phyloP scores from a whole-genome alignment of 2,329 filamentous ascomycete genomes.

The Xylariaceae sp. region DNA sequence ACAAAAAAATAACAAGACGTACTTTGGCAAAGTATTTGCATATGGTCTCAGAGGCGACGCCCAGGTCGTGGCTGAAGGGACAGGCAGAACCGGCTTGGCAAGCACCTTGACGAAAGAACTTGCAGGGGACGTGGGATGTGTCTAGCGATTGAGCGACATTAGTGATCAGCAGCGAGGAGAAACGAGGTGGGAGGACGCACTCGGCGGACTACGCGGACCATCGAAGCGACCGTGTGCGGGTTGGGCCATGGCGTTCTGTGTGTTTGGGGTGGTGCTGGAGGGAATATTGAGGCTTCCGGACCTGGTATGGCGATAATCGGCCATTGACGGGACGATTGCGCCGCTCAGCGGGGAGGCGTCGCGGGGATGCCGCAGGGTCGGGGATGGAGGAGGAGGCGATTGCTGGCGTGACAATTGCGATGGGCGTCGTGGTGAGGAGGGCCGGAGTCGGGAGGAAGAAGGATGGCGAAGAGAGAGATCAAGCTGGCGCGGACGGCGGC shows the following conservation, averaged over 20 bases:
- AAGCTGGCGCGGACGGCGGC: slow-evolving; percentile 2
- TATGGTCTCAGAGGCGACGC: slow-evolving; percentile 77
- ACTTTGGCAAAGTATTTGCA: slow-evolving; percentile 99
- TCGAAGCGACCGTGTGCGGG: slow-evolving; percentile 45
- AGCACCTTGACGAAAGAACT: slow-evolving; percentile 95
- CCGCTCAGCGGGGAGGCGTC: slow-evolving; percentile 11
- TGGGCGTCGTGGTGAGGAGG: slow-evolving; percentile 2
- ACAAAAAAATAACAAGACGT: slow-evolving; percentile 25
- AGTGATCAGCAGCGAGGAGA: background rate
- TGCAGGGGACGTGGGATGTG: slow-evolving; percentile 96
- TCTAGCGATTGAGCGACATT: slow-evolving; percentile 48
- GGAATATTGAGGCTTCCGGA: slow-evolving; percentile 55
- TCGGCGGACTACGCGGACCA: slow-evolving; percentile 60
- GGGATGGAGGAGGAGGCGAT: slow-evolving; percentile 5
- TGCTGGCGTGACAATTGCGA: slow-evolving; percentile 2
- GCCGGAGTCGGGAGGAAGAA: too few relatives aligned
- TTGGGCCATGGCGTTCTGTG: slow-evolving; percentile 24
- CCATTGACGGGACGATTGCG: slow-evolving; percentile 30
- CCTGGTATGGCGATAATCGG: slow-evolving; percentile 55
- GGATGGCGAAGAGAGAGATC: slow-evolving; percentile 4
- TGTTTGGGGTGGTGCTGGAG: slow-evolving; percentile 33
- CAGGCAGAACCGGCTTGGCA: slow-evolving; percentile 96
- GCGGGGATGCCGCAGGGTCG: slow-evolving; percentile 18
- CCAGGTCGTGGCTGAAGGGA: slow-evolving; percentile 92
- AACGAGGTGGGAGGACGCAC: slow-evolving; percentile 39